phyloP scores from a whole-genome alignment of 331 rosid species.

The Acacia concinna region DNA sequence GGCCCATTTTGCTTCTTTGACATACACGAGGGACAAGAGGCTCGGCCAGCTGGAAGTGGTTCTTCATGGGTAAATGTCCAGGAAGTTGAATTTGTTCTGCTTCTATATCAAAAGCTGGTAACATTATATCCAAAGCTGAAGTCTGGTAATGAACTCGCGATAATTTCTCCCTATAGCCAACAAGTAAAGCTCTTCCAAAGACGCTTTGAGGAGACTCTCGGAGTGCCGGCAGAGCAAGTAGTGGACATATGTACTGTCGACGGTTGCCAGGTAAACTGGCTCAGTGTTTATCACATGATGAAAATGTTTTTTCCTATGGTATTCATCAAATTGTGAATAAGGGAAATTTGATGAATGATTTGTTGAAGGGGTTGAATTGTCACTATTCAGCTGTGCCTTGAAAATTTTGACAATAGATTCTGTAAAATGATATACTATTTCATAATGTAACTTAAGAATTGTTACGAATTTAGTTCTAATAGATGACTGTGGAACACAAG shows the following conservation, averaged over 20 bases:
- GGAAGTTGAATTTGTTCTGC: constrained; percentile 85
- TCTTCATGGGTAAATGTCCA: constrained; percentile 48
- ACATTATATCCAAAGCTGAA: constrained; percentile 61
- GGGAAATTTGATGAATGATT: background rate
- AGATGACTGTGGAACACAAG: constrained; percentile 2
- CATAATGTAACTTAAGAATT: background rate
- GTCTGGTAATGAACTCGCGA: constrained; percentile 72
- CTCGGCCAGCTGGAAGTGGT: constrained; percentile 58
- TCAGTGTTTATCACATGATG: constrained; percentile 18
- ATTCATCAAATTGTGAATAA: constrained; percentile 5
- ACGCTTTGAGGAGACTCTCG: constrained; percentile 65
- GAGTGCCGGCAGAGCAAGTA: constrained; percentile 64
- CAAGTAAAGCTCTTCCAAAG: constrained; percentile 74
- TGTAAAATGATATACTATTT: background rate
- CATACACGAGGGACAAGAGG: constrained; percentile 70
- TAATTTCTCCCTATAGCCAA: constrained; percentile 76
- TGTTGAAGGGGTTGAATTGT: background rate
- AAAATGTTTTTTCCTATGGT: constrained; percentile 1
- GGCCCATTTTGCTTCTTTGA: constrained; percentile 88
- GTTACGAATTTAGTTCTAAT: constrained; percentile 13
- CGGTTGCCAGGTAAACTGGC: constrained; percentile 81
- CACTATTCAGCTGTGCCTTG: background rate
- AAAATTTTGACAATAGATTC: background rate
- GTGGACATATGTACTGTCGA: constrained; percentile 82
- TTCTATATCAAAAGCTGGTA: constrained; percentile 68